Percentiles rank a stretch among this genome's conserved stretches.
phyloP scores from a whole-genome alignment of 768 basidiomycete genomes.

The Russula griseocarnosa region DNA sequence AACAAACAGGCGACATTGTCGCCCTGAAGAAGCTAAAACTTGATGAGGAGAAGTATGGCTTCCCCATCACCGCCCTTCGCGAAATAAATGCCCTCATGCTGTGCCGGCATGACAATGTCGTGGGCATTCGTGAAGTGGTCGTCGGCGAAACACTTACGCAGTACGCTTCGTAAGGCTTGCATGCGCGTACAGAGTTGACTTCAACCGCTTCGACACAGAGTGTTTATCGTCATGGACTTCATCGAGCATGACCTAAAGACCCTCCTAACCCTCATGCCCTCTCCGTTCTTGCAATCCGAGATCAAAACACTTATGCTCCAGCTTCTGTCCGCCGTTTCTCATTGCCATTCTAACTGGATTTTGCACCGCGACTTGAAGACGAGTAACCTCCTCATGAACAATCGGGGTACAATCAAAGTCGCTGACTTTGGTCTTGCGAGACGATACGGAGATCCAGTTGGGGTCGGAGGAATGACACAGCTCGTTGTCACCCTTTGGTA shows the following conservation, averaged over 20 bases:
- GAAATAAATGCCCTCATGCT: conserved; percentile 97
- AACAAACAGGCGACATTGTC: conserved; percentile 91
- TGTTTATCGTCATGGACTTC: conserved; percentile 99
- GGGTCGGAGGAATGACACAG: conserved; percentile 95
- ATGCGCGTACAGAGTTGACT: conserved; percentile 1
- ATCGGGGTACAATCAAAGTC: conserved; percentile 96
- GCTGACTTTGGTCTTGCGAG: conserved; percentile 97
- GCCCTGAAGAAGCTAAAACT: conserved; percentile 97
- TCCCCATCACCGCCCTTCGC: conserved; percentile 93
- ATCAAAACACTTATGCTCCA: conserved; percentile 97
- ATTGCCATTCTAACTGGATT: conserved; percentile 97
- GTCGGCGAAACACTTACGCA: conserved; percentile 98
- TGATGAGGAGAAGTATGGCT: conserved; percentile 97
- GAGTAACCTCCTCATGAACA: conserved; percentile 97
- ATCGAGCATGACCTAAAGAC: conserved; percentile 99
- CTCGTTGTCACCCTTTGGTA: conserved; percentile 99
- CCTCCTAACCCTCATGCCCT: conserved; percentile 89
- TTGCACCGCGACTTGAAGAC: conserved; percentile 97
- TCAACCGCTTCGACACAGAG: conserved; percentile 47
- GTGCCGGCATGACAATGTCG: conserved; percentile 93
- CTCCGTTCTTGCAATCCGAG: conserved; percentile 95
- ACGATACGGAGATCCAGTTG: conserved; percentile 93
- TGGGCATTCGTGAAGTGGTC: conserved; percentile 94
- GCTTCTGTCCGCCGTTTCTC: conserved; percentile 85
- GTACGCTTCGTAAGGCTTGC: conserved; percentile 49